phyloP scores from a whole-genome alignment of 2,329 filamentous ascomycete genomes.

The Alternaria viburni region DNA sequence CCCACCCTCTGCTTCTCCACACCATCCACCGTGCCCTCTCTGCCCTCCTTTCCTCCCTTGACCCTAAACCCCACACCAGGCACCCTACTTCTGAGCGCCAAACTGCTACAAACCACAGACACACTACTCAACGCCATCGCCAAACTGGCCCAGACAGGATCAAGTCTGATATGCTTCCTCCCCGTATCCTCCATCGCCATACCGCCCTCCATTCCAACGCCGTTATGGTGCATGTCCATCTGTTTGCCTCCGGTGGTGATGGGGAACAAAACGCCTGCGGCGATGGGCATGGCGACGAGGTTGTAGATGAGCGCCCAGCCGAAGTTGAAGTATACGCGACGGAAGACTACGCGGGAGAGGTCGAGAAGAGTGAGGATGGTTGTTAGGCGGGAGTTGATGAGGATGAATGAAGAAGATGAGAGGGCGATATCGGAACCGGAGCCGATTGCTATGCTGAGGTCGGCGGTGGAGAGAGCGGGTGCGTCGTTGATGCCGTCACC shows the following conservation, averaged over 20 bases:
- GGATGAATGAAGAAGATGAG: slow-evolving; percentile 80
- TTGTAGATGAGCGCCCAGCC: slow-evolving; percentile 87
- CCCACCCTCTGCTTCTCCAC: not conserved
- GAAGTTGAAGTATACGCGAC: slow-evolving; percentile 83
- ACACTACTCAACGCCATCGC: slow-evolving; percentile 94
- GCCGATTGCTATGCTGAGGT: slow-evolving; percentile 83
- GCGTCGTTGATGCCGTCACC: slow-evolving; percentile 89
- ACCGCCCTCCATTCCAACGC: slow-evolving; percentile 37
- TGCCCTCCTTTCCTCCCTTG: not conserved
- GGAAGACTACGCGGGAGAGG: slow-evolving; percentile 74
- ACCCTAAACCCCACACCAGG: slow-evolving; percentile 54
- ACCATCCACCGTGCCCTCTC: not conserved
- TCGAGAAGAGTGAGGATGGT: slow-evolving; percentile 76
- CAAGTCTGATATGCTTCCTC: slow-evolving; percentile 66
- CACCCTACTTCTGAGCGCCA: slow-evolving; percentile 66
- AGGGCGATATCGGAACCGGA: slow-evolving; percentile 84
- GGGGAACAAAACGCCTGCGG: slow-evolving; percentile 78
- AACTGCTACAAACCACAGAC: slow-evolving; percentile 83
- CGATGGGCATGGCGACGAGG: slow-evolving; percentile 75
- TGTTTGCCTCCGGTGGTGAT: slow-evolving; percentile 54
- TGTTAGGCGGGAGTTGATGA: slow-evolving; percentile 73
- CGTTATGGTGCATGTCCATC: slow-evolving; percentile 52
- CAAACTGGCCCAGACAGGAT: slow-evolving; percentile 85
- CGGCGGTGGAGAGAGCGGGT: slow-evolving; percentile 77
- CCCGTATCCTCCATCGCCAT: slow-evolving; percentile 47